Conservation (phyloP, 495 filamentous ascomycete genomes). For the Saxophila tyrrhenica region DNA sequence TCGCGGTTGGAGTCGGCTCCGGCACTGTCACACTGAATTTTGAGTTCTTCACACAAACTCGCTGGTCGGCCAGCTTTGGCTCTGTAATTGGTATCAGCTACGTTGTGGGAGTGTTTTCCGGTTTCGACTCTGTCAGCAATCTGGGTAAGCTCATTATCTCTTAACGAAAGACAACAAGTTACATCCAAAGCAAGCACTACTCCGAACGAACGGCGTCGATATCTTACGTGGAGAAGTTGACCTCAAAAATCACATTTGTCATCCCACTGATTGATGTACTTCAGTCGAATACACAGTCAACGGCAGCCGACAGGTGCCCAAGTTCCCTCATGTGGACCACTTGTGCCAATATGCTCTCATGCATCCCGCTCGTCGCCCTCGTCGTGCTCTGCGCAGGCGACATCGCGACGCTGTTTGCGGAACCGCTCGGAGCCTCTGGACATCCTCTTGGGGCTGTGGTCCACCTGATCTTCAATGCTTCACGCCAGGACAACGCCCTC, state of each 20-base stretch:
- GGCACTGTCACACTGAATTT: neutral
- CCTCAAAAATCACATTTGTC: too few species aligned
- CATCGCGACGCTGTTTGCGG: neutral
- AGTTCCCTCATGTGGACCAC: neutral
- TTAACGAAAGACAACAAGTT: neutral
- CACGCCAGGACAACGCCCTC: neutral
- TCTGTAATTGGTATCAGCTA: neutral
- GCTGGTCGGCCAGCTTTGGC: neutral
- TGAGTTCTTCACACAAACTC: too few species aligned
- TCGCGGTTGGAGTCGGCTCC: neutral
- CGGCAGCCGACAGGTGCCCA: neutral
- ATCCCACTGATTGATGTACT: neutral
- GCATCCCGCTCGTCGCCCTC: neutral
- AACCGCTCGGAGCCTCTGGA: neutral
- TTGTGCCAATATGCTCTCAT: neutral
- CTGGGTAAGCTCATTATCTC: neutral
- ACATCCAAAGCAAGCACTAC: too few species aligned
- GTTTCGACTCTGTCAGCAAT: neutral
- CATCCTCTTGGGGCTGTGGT: neutral
- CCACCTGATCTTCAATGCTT: neutral
- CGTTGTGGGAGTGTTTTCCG: neutral
- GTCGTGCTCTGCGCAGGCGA: neutral
- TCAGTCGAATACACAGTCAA: neutral
- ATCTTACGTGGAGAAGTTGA: too few species aligned
- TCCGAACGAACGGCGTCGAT: too few species aligned